phyloP scores from a whole-genome alignment of 352 stramenopile genomes.

The Phytophthora pini region DNA sequence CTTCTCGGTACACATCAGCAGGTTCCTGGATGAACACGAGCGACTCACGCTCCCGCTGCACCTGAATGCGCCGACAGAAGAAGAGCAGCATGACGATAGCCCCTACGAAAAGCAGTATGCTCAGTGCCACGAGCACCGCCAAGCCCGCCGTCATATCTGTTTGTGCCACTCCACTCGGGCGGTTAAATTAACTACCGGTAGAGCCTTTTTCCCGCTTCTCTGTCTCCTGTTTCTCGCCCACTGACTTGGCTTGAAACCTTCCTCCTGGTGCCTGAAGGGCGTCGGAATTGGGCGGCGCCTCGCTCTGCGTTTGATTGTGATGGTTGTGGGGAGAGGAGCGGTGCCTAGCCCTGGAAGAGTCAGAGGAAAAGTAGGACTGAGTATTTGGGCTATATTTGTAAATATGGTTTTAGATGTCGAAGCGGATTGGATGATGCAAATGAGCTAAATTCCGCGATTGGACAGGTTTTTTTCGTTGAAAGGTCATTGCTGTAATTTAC shows the following conservation, averaged over 20 bases:
- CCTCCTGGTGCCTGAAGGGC: not conserved
- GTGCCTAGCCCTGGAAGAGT: constrained; percentile 32
- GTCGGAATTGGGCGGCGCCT: not conserved
- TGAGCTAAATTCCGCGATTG: not conserved
- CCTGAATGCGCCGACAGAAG: constrained; percentile 46
- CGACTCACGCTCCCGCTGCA: constrained; percentile 46
- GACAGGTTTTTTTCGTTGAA: not conserved
- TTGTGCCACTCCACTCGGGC: no score
- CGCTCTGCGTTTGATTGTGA: constrained; percentile 22
- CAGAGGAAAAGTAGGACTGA: constrained; percentile 16
- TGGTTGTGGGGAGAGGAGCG: constrained; percentile 20
- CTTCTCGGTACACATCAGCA: constrained; percentile 76
- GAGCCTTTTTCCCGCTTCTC: no score
- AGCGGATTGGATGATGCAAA: constrained; percentile 12
- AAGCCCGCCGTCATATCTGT: constrained; percentile 39
- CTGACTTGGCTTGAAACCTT: not conserved
- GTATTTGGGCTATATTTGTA: constrained; percentile 19
- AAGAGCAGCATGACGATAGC: constrained; percentile 52
- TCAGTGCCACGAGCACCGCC: constrained; percentile 49
- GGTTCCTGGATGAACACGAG: constrained; percentile 65
- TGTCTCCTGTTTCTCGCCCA: not conserved
- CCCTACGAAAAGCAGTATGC: constrained; percentile 52
- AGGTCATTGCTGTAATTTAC: constrained; percentile 11
- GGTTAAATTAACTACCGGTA: no score
- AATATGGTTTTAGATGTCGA: constrained; percentile 5